A percentile compares a stretch with the other conserved stretches of the same genome.
Evolutionary conservation across 768 basidiomycete genomes (phyloP).

Genomic region (Collybia nuda): DNA sequence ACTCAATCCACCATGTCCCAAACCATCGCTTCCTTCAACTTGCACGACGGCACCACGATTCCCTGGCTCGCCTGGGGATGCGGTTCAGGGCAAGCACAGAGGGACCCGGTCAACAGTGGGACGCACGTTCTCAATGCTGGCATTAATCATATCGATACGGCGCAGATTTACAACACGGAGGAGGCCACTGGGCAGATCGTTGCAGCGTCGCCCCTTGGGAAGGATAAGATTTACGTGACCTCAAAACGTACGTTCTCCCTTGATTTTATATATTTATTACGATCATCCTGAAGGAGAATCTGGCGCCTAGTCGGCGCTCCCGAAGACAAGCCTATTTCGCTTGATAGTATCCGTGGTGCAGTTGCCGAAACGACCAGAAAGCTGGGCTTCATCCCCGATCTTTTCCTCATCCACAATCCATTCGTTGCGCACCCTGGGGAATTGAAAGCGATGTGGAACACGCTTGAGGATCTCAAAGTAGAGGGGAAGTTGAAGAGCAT

Average conservation of each 20-base stretch:
- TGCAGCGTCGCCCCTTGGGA: conserved; percentile 1
- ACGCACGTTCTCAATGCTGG: conserved; percentile 34
- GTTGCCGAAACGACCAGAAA: conserved; percentile 46
- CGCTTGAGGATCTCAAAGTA: conserved; percentile 48
- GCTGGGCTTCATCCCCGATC: conserved; percentile 47
- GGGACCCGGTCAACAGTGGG: conserved; percentile 27
- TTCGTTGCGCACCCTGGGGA: conserved; percentile 24
- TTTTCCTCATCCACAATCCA: conserved; percentile 53
- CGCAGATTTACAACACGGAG: conserved; percentile 49
- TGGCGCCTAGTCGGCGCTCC: conserved; percentile 9
- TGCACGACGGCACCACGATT: conserved; percentile 31
- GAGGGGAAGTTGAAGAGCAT: conserved; percentile 39
- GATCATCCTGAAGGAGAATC: background rate
- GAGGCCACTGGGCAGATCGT: conserved; percentile 32
- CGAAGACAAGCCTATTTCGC: conserved; percentile 20
- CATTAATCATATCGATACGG: conserved; percentile 53
- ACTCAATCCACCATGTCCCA: too few species aligned
- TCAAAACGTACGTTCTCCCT: conserved; percentile 23
- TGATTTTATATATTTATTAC: background rate
- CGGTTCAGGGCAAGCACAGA: conserved; percentile 36
- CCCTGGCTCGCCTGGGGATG: conserved; percentile 55
- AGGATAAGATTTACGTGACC: conserved; percentile 14
- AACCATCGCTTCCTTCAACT: conserved; percentile 15
- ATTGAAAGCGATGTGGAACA: conserved; percentile 41
- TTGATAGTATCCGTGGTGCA: conserved; percentile 34